Percentiles rank a stretch among this genome's conserved stretches.
Evolutionary conservation across 371 early-diverging fungal species (phyloP).

Genomic region (Rhizopus sp.): DNA sequence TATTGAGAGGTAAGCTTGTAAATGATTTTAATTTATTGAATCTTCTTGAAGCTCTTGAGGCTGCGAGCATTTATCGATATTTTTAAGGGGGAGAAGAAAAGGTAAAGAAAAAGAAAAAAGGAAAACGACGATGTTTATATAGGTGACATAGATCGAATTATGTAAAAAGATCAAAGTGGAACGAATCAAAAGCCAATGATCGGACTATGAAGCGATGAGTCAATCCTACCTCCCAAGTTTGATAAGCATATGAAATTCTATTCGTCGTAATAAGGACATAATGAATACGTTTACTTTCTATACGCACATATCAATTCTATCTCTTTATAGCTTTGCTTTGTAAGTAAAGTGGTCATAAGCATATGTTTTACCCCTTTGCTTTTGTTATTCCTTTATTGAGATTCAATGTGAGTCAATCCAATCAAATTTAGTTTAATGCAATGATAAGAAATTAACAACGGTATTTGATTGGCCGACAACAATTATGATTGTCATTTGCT

Average conservation of each 20-base stretch:
- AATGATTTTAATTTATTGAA: conserved; percentile 6
- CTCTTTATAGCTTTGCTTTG: no score
- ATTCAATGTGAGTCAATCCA: conserved; percentile 29
- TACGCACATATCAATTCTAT: no score
- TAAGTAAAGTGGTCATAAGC: conserved; percentile 6
- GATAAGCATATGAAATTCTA: neutral
- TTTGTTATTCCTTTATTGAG: conserved; percentile 7
- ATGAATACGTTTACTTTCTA: no score
- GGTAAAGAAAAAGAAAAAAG: conserved; percentile 8
- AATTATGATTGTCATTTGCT: conserved; percentile 29
- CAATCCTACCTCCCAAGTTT: neutral
- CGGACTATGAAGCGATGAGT: conserved; percentile 5
- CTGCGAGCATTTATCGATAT: conserved; percentile 14
- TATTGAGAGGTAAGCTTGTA: conserved; percentile 6
- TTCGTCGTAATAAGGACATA: no score
- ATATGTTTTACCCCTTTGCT: neutral
- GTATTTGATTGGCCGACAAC: conserved; percentile 24
- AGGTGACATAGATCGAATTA: conserved; percentile 9
- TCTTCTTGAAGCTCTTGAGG: conserved; percentile 19
- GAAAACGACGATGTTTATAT: conserved; percentile 6
- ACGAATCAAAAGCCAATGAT: conserved; percentile 13
- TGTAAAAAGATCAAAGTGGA: conserved; percentile 7
- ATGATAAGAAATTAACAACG: conserved; percentile 9
- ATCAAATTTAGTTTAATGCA: conserved; percentile 22
- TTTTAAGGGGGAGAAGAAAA: conserved; percentile 5